These are phyloP conservation scores for Metarhizium guizhouense DNA, from an alignment of 2,329 filamentous ascomycete species.

Conservation along the genomic window DNA sequence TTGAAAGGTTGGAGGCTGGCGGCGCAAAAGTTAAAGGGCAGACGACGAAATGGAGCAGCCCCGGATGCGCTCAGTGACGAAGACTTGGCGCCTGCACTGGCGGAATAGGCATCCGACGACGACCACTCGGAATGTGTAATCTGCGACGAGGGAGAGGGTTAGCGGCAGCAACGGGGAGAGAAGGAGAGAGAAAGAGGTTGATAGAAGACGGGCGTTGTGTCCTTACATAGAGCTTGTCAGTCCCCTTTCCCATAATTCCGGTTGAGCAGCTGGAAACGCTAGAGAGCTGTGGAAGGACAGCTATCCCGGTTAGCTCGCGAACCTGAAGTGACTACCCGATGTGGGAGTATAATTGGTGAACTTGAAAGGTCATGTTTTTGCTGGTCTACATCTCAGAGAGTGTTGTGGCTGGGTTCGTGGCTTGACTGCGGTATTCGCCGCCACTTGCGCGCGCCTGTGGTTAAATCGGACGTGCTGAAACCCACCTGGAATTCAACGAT, in stretches of 20 bases:
- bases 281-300: too few species aligned
- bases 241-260: slow-evolving; percentile 32
- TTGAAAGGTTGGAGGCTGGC: slow-evolving; percentile 91
- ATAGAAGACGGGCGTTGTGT: neutral
- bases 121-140: slow-evolving; percentile 99
- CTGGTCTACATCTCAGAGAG: too few species aligned
- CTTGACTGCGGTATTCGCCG: too few species aligned
- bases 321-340: too few species aligned
- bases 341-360: too few species aligned
- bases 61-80: slow-evolving; percentile 38
- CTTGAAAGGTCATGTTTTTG: too few species aligned
- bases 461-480: too few species aligned
- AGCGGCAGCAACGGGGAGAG: neutral
- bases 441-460: too few species aligned
- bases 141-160: slow-evolving; percentile 14
- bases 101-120: slow-evolving; percentile 79
- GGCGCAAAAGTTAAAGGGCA: slow-evolving; percentile 98
- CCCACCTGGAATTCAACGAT: too few species aligned
- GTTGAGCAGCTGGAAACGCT: neutral
- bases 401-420: too few species aligned
- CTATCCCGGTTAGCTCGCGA: too few species aligned
- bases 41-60: slow-evolving; percentile 63
- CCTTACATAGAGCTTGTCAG: slow-evolving; percentile 36
- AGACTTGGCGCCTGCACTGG: slow-evolving; percentile 64
- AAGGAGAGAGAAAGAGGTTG: neutral